These are phyloP conservation scores for Scolecobasidium constrictum DNA, from an alignment of 2,329 filamentous ascomycete species.

Conservation along the genomic window DNA sequence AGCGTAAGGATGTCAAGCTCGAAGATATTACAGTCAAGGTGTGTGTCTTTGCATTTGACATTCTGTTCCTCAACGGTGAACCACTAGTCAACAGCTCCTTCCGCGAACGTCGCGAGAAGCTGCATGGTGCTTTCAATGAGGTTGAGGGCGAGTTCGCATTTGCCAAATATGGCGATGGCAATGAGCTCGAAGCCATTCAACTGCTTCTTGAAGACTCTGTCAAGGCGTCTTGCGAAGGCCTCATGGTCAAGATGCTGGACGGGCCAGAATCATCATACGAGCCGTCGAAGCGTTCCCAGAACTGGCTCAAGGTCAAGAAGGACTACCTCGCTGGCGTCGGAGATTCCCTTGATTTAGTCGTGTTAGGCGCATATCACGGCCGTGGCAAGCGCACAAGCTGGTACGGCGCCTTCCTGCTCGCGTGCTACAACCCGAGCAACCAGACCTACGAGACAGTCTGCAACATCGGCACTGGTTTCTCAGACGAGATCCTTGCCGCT, in stretches of 20 bases:
- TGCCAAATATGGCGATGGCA: slow-evolving; percentile 76
- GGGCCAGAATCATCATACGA: slow-evolving; percentile 89
- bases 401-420: slow-evolving; percentile 90
- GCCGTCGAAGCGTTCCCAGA: slow-evolving; percentile 88
- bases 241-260: slow-evolving; percentile 99
- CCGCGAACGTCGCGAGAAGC: slow-evolving; percentile 67
- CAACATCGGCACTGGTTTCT: slow-evolving; percentile 97
- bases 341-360: slow-evolving; percentile 92
- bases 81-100: slow-evolving; percentile 78
- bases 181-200: slow-evolving; percentile 89
- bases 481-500: slow-evolving; percentile 83
- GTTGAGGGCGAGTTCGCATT: slow-evolving; percentile 87
- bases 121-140: slow-evolving; percentile 61
- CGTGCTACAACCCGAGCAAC: slow-evolving; percentile 72
- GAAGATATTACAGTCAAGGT: slow-evolving; percentile 96
- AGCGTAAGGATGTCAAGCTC: slow-evolving; percentile 91
- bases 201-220: slow-evolving; percentile 86
- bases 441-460: slow-evolving; percentile 92
- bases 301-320: slow-evolving; percentile 99
- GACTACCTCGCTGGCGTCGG: slow-evolving; percentile 91
- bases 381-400: slow-evolving; percentile 92
- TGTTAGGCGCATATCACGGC: slow-evolving; percentile 87
- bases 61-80: slow-evolving; percentile 87
- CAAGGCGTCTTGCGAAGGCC: slow-evolving; percentile 88
- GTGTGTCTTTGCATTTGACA: slow-evolving; percentile 91